Percentiles rank a stretch among this genome's conserved stretches.
Conservation (phyloP, 73 alveolate genomes). For the Uronychia setigera region DNA sequence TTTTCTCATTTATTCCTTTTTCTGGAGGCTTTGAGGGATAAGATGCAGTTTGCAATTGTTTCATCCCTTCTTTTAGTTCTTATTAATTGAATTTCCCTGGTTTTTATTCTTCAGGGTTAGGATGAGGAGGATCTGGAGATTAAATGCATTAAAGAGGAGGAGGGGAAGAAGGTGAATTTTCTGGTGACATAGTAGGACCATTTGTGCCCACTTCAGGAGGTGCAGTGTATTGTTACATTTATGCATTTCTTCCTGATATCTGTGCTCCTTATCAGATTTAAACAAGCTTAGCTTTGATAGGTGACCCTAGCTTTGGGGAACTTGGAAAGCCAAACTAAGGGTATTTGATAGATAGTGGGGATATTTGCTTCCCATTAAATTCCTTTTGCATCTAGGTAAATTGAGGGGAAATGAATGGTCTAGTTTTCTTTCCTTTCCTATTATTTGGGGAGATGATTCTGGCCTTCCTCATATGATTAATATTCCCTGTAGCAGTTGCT, state of each 20-base stretch:
- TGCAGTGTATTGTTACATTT: background rate
- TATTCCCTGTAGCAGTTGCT: background rate
- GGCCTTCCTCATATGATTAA: background rate
- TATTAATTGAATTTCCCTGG: background rate
- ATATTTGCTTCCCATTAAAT: too few relatives aligned
- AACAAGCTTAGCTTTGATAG: background rate
- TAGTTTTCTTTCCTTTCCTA: too few relatives aligned
- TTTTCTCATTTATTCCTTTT: background rate
- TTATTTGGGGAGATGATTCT: background rate
- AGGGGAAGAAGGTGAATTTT: too few relatives aligned
- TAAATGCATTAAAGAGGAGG: too few relatives aligned
- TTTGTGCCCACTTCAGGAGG: too few relatives aligned
- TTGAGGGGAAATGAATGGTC: background rate
- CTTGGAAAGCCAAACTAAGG: background rate
- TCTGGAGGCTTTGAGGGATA: background rate
- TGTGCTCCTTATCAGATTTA: too few relatives aligned
- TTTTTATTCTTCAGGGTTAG: too few relatives aligned
- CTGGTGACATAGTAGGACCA: too few relatives aligned
- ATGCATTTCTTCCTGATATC: background rate
- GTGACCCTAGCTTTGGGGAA: background rate
- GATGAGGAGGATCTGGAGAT: background rate
- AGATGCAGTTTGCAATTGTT: background rate
- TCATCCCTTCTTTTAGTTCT: background rate
- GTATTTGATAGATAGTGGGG: background rate
- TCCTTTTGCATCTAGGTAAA: background rate